These are phyloP conservation scores for Beauveria sp. DNA, from an alignment of 2,329 filamentous ascomycete species.

Conservation along the genomic window DNA sequence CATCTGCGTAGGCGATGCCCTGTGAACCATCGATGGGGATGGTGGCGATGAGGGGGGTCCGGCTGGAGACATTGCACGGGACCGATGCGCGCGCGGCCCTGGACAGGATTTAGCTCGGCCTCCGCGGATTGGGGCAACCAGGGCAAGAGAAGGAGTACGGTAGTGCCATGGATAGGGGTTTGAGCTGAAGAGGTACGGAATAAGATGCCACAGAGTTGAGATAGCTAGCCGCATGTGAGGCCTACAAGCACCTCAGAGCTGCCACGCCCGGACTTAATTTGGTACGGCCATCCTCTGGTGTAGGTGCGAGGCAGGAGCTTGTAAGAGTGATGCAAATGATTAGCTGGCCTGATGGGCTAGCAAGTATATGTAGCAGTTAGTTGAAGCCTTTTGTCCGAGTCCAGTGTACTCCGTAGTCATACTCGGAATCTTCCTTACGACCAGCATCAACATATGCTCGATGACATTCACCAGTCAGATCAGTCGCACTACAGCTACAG, in stretches of 20 bases:
- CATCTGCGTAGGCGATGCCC: no score
- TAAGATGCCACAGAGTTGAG: slow-evolving; percentile 2
- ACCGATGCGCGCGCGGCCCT: background rate
- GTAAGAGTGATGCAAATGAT: background rate
- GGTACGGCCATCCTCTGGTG: background rate
- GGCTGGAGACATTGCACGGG: background rate
- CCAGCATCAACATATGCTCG: background rate
- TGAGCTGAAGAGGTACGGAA: background rate
- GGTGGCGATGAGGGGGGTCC: no score
- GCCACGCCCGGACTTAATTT: background rate
- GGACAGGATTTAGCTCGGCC: background rate
- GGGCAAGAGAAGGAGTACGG: background rate
- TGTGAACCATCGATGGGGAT: no score
- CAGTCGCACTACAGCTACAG: background rate
- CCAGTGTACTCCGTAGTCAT: background rate
- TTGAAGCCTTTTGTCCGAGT: no score
- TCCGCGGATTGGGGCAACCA: background rate
- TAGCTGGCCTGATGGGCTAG: background rate
- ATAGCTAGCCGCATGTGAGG: background rate
- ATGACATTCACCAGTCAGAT: background rate
- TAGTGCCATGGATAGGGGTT: background rate
- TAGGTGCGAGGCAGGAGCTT: background rate
- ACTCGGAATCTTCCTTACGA: background rate
- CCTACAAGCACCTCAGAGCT: background rate
- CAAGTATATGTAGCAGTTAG: background rate